Conservation (phyloP, 805 yeast genomes). For the Scheffersomyces lignosus region DNA sequence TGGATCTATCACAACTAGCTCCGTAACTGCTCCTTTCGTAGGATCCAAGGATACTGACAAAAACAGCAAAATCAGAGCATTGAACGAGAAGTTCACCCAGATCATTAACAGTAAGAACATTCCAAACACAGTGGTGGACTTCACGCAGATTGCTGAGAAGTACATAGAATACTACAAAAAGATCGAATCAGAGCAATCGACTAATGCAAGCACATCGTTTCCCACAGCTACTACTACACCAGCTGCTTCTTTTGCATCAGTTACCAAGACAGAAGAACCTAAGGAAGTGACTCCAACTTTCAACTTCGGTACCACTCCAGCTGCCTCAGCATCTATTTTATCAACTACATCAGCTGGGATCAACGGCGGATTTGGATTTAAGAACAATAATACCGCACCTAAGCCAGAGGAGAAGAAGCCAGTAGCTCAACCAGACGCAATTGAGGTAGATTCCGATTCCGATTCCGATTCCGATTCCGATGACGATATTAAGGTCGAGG, state of each 20-base stretch:
- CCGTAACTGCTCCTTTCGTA: background rate
- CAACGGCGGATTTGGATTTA: background rate
- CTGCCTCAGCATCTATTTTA: background rate
- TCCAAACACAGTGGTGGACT: slow-evolving; percentile 53
- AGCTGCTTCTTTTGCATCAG: background rate
- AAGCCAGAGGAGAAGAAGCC: slow-evolving; percentile 1
- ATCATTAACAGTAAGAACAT: slow-evolving; percentile 44
- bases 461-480: slow-evolving; percentile 28
- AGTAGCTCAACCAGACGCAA: too few relatives aligned
- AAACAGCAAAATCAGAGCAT: slow-evolving; percentile 57
- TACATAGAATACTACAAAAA: slow-evolving; percentile 54
- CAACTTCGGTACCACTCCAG: background rate
- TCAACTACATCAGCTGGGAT: background rate
- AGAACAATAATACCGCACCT: background rate
- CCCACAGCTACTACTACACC: too few relatives aligned
- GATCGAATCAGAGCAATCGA: slow-evolving; percentile 24
- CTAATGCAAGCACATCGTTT: too few relatives aligned
- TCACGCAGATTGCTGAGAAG: slow-evolving; percentile 55
- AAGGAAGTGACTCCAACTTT: slow-evolving; percentile 7
- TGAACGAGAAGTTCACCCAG: slow-evolving; percentile 59
- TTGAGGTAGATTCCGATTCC: too few relatives aligned
- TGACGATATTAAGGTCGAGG: slow-evolving; percentile 29
- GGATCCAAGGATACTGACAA: slow-evolving; percentile 21
- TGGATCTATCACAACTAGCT: background rate
- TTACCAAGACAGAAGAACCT: background rate